phyloP scores from a whole-genome alignment of 345 rosid species.

The Combretum micranthum region DNA sequence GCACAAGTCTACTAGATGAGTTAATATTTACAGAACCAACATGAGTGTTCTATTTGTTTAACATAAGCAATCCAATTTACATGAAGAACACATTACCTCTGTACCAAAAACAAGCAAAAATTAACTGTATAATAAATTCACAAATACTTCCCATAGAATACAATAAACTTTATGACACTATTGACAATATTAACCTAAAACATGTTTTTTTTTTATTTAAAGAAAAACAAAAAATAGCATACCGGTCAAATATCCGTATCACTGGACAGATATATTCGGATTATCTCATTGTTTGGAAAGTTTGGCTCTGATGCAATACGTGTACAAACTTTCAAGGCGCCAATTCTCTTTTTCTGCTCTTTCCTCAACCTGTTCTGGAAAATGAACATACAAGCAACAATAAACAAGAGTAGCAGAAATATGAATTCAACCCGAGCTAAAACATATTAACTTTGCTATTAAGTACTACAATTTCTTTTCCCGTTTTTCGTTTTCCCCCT shows the following conservation, averaged over 20 bases:
- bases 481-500: too few relatives aligned
- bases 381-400: neutral
- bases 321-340: slow-evolving; percentile 63
- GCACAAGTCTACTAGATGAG: neutral
- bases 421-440: too few relatives aligned
- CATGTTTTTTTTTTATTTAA: neutral
- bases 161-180: neutral
- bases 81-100: too few relatives aligned
- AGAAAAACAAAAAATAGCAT: slow-evolving; percentile 3
- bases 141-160: neutral
- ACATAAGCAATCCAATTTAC: too few relatives aligned
- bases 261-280: slow-evolving; percentile 52
- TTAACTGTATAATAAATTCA: neutral
- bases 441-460: too few relatives aligned
- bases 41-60: too few relatives aligned
- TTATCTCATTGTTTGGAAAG: slow-evolving; percentile 65
- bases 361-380: slow-evolving; percentile 42
- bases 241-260: slow-evolving; percentile 38
- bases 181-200: neutral
- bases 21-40: too few relatives aligned
- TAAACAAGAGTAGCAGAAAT: too few relatives aligned
- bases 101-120: too few relatives aligned
- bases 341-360: slow-evolving; percentile 59
- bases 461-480: too few relatives aligned
- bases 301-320: slow-evolving; percentile 48